Conservation (phyloP, 2,329 filamentous ascomycete genomes). For the Xylariaceae sp. region DNA sequence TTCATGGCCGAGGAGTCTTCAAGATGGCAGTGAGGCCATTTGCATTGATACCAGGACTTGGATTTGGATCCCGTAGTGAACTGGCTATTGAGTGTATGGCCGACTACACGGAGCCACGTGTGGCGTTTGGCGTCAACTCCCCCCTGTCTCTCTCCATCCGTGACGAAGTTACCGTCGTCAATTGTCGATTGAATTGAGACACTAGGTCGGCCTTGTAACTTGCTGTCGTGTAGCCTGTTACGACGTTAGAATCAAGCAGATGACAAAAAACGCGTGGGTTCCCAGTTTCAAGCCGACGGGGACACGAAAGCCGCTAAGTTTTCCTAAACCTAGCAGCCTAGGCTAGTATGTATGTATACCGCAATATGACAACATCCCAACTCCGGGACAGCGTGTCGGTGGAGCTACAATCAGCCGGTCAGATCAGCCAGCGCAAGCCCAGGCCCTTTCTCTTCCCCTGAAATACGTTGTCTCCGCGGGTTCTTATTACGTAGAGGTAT, state of each 20-base stretch:
- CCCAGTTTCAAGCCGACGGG: not conserved
- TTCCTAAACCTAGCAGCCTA: too few relatives aligned
- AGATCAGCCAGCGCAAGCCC: not conserved
- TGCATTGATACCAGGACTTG: not conserved
- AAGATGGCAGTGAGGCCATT: not conserved
- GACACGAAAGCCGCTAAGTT: not conserved
- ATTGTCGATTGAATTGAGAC: not conserved
- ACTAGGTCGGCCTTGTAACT: not conserved
- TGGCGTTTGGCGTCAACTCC: not conserved
- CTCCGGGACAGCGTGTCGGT: not conserved
- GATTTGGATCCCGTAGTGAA: too few relatives aligned
- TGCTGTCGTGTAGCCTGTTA: not conserved
- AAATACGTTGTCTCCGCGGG: not conserved
- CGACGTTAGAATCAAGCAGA: not conserved
- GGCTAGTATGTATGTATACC: not conserved
- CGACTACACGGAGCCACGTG: not conserved
- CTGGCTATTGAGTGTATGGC: too few relatives aligned
- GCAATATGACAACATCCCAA: not conserved
- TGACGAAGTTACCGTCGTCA: not conserved
- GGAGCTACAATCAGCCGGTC: not conserved
- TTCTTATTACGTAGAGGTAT: not conserved
- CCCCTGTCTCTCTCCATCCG: not conserved
- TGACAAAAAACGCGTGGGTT: not conserved
- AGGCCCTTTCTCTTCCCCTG: not conserved
- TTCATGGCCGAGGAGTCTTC: not conserved